phyloP scores from a whole-genome alignment of 495 filamentous ascomycete genomes.

The Penicillium roqueforti region DNA sequence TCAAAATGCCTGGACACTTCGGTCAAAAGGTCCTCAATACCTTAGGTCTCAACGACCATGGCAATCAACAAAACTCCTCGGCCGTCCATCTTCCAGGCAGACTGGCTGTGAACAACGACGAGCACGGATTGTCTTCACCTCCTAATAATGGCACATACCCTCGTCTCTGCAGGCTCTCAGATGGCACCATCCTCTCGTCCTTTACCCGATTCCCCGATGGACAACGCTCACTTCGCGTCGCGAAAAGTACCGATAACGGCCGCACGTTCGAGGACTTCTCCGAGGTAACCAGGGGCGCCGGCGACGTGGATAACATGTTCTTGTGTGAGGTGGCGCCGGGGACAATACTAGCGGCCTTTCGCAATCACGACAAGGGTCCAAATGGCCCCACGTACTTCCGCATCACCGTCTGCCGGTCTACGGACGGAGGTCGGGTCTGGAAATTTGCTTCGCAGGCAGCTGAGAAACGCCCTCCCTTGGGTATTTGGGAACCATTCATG shows the following conservation, averaged over 20 bases:
- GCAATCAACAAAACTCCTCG: neutral
- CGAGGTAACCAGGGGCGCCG: slow-evolving; percentile 36
- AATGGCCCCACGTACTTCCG: slow-evolving; percentile 48
- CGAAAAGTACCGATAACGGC: slow-evolving; percentile 36
- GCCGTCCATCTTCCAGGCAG: slow-evolving; percentile 17
- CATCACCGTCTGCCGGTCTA: slow-evolving; percentile 56
- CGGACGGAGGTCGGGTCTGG: slow-evolving; percentile 52
- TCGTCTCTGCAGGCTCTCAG: slow-evolving; percentile 34
- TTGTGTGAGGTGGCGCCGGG: slow-evolving; percentile 49
- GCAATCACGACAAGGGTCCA: slow-evolving; percentile 52
- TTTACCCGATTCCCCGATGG: slow-evolving; percentile 36
- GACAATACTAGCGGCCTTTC: slow-evolving; percentile 53
- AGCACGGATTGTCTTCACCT: slow-evolving; percentile 37
- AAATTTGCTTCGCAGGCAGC: slow-evolving; percentile 51
- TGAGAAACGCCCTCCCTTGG: slow-evolving; percentile 39
- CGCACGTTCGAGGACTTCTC: slow-evolving; percentile 32
- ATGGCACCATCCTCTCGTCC: slow-evolving; percentile 40
- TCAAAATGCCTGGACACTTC: slow-evolving; percentile 31
- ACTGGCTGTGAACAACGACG: slow-evolving; percentile 33
- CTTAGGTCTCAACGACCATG: slow-evolving; percentile 16
- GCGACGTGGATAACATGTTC: slow-evolving; percentile 58
- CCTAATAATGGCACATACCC: slow-evolving; percentile 42
- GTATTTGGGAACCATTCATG: slow-evolving; percentile 62
- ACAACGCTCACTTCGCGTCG: slow-evolving; percentile 30
- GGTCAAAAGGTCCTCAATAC: slow-evolving; percentile 38